Evolutionary conservation across 257 asterid species (phyloP), one percentile per base, ranked within the genome.

Genomic region (Fraxinus pennsylvanica): DNA sequence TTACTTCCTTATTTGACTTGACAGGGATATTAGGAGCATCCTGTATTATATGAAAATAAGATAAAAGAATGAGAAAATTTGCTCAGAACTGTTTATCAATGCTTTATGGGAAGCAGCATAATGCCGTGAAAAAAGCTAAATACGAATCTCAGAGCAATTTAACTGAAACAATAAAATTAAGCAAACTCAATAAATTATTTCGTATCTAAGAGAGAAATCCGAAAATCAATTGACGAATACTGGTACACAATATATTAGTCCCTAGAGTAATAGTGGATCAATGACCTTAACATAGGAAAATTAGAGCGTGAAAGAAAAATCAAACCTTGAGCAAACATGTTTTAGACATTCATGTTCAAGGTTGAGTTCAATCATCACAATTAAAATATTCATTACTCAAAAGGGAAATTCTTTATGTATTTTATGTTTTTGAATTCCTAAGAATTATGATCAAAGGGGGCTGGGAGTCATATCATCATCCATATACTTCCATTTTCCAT

Each of bases 1-100:
- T 84, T 29, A 76, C 78, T 72, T 81, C 86, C 81, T 79, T 80
- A 21, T 71, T 57, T 30, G 85, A 76, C 80, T 82, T 91, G 15
- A 71, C 85, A 19, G 47, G 67, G 50, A 74, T 76, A 79, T 74
- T 76, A n/a, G 82, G 76, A 54, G 76, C 59, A 68, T 78, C 90
- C 97, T 93, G 92, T 77, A 77, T 76, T 41, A 74, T 19, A 65
- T 7, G 21, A 78, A 47, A 74, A 13, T 3, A 45, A 33, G 33
- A 38, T 14, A 63, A 76, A 72, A 43, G 78, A 73, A 36, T 22
- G 1, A 74, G 71, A 36, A n/a, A 74, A 69, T 63, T 70, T 36
- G 27, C 59, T 38, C 30, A 38, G 10, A 21, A 30, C 69, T n/a
- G 22, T 66, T 29, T 25, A 71, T 66, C 38, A 39, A 52, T 36